Evolutionary conservation across 305 asterid species (phyloP), one percentile per base, ranked within the genome.

Genomic region (Fraxinus ornus): DNA sequence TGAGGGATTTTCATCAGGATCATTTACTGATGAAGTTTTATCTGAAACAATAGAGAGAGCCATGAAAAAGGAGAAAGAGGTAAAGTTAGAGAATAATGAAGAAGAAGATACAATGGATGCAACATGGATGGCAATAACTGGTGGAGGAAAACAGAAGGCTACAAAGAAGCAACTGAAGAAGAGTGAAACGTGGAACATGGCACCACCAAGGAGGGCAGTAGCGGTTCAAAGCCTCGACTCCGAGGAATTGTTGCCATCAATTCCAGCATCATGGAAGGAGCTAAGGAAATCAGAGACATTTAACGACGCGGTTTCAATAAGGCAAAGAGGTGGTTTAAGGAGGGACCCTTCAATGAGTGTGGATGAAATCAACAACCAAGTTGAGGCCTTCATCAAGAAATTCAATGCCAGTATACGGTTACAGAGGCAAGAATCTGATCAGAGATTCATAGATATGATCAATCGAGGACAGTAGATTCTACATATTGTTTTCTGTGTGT

Each of bases 241-340:
- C 0, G 87, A 84, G 81, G 87, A 74, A 22, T 5, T 82, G 76
- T n/a, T 64, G 79, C 83, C 90, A 0, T 17, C 90, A 0, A 52
- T 80, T 1, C 89, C 88, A 0, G 87, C 82, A 35, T 86, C 82
- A 19, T 86, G 88, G 91, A 90, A 81, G 68, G 93, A 88, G 60
- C 84, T 90, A 41, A 79, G 89, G 82, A 90, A 90, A 75, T 85
- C 91, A 0, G 91, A 88, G 90, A 90, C 93, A 0, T 90, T 90
- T 77, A 86, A 90, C 62, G 93, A 87, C 12, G 86, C 90, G 1
- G 90, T 86, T 2, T 84, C 91, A 7, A 19, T 74, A 0, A 77
- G 71, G 32, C 84, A 88, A 0, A 75, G 89, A 60, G 92, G 91
- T 9, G 92, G 92, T 4, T 80, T 90, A 6, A 81, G 89, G 74